These are phyloP conservation scores for Neurospora sp. DNA, from an alignment of 495 filamentous ascomycete genomes.

Conservation along the genomic window DNA sequence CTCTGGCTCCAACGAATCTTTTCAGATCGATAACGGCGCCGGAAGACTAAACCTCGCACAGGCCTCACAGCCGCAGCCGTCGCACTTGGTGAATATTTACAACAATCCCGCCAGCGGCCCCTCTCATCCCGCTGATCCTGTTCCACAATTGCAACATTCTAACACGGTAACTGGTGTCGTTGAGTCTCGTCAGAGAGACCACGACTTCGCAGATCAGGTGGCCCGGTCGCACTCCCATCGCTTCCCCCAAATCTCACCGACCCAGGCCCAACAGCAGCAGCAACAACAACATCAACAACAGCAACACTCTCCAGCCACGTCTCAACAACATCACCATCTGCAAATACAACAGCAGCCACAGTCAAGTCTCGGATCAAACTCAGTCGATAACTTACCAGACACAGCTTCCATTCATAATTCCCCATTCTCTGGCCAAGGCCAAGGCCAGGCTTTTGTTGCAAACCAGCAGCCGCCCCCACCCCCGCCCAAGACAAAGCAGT, in stretches of 20 bases:
- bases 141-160: conserved; percentile 25
- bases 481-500: conserved; percentile 30
- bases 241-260: conserved; percentile 20
- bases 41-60: conserved; percentile 2
- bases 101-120: conserved; percentile 11
- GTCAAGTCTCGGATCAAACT: conserved; percentile 15
- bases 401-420: conserved; percentile 14
- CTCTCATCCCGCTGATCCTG: conserved; percentile 7
- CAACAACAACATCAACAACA: conserved; percentile 18
- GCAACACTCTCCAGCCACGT: conserved; percentile 14
- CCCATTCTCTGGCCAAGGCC: conserved; percentile 17
- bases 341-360: conserved; percentile 10
- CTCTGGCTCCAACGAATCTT: conserved; percentile 33
- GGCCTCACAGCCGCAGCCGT: conserved; percentile 15
- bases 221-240: conserved; percentile 27
- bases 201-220: conserved; percentile 22
- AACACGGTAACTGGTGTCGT: conserved; percentile 20
- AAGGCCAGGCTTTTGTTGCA: conserved; percentile 5
- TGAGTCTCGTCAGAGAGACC: conserved; percentile 20
- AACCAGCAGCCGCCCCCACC: conserved; percentile 24
- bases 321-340: conserved; percentile 17
- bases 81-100: conserved; percentile 25
- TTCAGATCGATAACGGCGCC: conserved; percentile 25
- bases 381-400: conserved; percentile 28
- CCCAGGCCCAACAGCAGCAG: conserved; percentile 24